phyloP scores from a whole-genome alignment of 495 filamentous ascomycete species.

The Penicillium alfredii region DNA sequence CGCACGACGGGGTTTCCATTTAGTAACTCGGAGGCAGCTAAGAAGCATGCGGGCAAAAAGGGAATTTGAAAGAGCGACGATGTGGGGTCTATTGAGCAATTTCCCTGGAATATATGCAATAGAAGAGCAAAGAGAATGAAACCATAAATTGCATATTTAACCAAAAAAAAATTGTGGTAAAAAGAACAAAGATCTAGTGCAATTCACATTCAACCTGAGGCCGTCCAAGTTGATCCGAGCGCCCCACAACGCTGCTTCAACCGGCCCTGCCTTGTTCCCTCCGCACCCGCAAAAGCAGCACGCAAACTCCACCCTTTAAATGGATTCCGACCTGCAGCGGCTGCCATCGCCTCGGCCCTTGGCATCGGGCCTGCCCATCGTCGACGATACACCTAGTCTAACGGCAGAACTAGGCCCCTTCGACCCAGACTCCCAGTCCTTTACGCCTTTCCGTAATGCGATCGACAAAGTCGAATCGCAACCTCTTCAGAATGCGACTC shows the following conservation, averaged over 20 bases:
- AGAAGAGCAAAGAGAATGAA: too few relatives aligned
- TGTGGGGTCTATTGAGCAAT: too few relatives aligned
- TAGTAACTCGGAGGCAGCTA: constrained; percentile 47
- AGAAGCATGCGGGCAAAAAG: constrained; percentile 48
- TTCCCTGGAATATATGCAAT: too few relatives aligned
- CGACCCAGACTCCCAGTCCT: constrained; percentile 18
- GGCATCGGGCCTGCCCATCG: constrained; percentile 8
- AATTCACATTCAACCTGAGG: too few relatives aligned
- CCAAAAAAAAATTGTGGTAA: too few relatives aligned
- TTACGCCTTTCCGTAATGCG: constrained; percentile 10
- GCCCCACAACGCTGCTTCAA: constrained; percentile 26
- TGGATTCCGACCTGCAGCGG: constrained; percentile 14
- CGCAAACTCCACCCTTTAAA: constrained; percentile 10
- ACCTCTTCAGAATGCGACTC: constrained; percentile 14
- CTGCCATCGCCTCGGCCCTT: constrained; percentile 5
- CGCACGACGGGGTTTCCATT: constrained; percentile 76
- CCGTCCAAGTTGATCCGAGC: too few relatives aligned
- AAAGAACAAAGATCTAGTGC: too few relatives aligned
- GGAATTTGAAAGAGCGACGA: background rate
- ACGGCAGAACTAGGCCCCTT: constrained; percentile 14
- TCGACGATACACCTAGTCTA: constrained; percentile 7
- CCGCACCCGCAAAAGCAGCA: constrained; percentile 18
- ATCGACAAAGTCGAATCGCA: constrained; percentile 15
- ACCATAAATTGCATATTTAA: too few relatives aligned
- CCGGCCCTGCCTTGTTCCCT: constrained; percentile 15